Base-by-base conservation (phyloP, 2,329 filamentous ascomycete genomes). In the Aspergillus aculeatus region DNA sequence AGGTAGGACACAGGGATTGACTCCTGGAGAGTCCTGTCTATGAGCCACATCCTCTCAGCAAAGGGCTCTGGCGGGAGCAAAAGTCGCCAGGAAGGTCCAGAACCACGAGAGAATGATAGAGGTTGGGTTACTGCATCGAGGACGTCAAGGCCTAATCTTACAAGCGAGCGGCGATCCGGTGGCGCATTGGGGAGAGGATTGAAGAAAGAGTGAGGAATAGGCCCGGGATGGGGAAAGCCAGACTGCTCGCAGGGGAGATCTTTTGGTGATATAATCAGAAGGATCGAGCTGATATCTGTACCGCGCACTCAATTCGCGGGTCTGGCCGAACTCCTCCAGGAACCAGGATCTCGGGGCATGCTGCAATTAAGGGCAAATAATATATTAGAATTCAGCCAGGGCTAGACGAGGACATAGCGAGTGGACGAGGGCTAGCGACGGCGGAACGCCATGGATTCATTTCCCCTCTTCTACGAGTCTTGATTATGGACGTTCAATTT, bases 1-100 rank as follows among this genome's bases (percentile, higher is more conserved):
- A 86, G 54, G 58, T 74, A 73, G 3, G 66, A 68, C 44, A 72
- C 65, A 6, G 58, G 53, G 26, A 64, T 41, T 11, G 50, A 10
- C 5, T 59, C 29, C 41, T 58, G 63, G 1, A 60, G 52, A 47
- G 57, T 19, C n/a, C 47, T 48, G 26, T 58, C 56, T 48, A 52
- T 38, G 53, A 47, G 58, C 54, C 63, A 53, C 69, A 74, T 72
- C 32, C 47, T 65, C 56, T 47, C 49, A 50, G 53, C 54, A 47
- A 38, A 48, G 54, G 48, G 44, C 26, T 44, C 38, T 48, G 44
- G n/a, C 21, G 49, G 35, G 21, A 44, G 24, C 14, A n/a, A 23
- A 9, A 29, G 19, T 12, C 24, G 16, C 35, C 55, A 31, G 38
- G 14, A 41, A 53, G 26, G 50, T 23, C 38, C 53, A 49, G 21